Evolutionary conservation across 148 eudicot species (phyloP).

Genomic region (Persicaria maculosa): DNA sequence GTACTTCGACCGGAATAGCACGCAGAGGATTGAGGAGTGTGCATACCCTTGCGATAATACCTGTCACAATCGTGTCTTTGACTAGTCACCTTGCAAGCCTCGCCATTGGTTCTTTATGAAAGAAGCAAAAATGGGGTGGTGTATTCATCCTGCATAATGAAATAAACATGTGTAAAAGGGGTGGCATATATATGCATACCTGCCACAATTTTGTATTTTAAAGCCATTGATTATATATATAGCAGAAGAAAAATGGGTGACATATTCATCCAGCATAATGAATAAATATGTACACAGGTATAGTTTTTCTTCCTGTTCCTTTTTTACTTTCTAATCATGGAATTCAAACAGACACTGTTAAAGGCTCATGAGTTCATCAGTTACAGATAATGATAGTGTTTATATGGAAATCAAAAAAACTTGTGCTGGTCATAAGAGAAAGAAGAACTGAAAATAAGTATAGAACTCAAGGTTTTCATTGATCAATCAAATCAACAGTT

Average conservation of each 20-base stretch:
- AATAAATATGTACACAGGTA: neutral
- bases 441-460: too few species aligned
- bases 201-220: too few species aligned
- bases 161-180: neutral
- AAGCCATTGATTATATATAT: too few species aligned
- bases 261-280: neutral
- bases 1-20: conserved; percentile 6
- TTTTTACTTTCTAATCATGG: too few species aligned
- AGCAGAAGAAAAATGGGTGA: too few species aligned
- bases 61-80: conserved; percentile 10
- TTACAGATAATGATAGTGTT: too few species aligned
- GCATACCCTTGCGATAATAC: conserved; percentile 14
- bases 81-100: neutral
- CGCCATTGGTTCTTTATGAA: neutral
- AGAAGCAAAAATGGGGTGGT: neutral
- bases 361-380: neutral
- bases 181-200: too few species aligned
- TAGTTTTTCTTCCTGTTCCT: neutral
- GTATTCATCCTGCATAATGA: neutral
- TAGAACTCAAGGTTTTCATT: too few species aligned
- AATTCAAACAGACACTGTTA: neutral
- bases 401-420: too few species aligned
- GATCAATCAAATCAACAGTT: too few species aligned
- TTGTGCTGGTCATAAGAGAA: too few species aligned
- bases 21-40: neutral